Evolutionary conservation across 108 stramenopile species (phyloP), one percentile per base, ranked within the genome.

Genomic region (Skeletonema grethae): DNA sequence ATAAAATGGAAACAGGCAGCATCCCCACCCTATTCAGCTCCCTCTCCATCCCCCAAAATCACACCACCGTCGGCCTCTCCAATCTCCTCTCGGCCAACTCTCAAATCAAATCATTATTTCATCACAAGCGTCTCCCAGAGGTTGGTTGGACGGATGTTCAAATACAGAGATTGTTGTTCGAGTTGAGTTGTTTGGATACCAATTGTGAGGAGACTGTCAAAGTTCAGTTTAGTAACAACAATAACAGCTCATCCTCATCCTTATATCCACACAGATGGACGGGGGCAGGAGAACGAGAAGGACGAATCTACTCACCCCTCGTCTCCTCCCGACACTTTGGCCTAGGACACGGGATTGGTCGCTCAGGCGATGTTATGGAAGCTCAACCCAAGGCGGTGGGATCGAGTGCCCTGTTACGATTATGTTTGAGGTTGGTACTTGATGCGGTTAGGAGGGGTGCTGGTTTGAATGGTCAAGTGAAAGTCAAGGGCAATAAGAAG

Each of bases 251-350:
- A 56, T n/a, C n/a, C n/a, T n/a, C n/a, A n/a, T n/a, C n/a, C n/a
- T n/a, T n/a, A n/a, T 80, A 63, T 43, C 48, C 74, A 7, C 73
- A 75, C 15, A 71, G 91, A 73, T 92, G 94, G 94, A 86, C 88
- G 32, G 99, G 99, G n/a, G 97, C 95, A 28, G 99, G 99, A 10
- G 99, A 99, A 74, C 88, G 99, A n/a, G 99, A 99, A 73, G 98
- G 97, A 29, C 82, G 99, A 4, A 86, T 99, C 12, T 97, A 90
- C 69, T 94, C 93, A n/a, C 48, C 86, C 16, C 73, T 99, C 28
- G 98, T 99, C 4, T 70, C 84, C 6, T 77, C 86, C 15, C 80
- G 98, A 4, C 96, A 98, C 72, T 98, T 77, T 77, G 96, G 97
- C 28, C 75, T 99, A 9, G 86, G 89, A 15, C 99, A 99, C 81